These are phyloP conservation scores for Trichomonascaceae sp. DNA, from an alignment of 1,139 yeast species.

Conservation along the genomic window DNA sequence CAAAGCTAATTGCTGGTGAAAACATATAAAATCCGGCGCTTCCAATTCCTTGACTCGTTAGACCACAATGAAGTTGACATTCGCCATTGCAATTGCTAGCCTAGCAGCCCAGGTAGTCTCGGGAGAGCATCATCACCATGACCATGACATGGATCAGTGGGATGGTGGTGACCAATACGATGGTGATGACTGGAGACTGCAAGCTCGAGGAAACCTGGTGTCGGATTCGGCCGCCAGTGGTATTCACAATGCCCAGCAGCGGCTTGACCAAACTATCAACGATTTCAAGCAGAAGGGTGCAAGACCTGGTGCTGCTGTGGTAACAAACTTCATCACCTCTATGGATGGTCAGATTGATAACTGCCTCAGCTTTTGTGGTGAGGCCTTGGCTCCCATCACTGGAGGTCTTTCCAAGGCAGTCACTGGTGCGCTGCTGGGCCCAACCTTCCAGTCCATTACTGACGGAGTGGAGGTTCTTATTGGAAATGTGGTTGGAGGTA, in stretches of 20 bases:
- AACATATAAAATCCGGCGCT: too few relatives aligned
- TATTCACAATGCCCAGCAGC: conserved; percentile 12
- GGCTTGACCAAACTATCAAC: conserved; percentile 15
- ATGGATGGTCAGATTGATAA: conserved; percentile 23
- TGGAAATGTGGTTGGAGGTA: conserved; percentile 18
- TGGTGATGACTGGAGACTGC: conserved; percentile 1
- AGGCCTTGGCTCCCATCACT: conserved; percentile 14
- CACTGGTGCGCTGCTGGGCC: conserved; percentile 17
- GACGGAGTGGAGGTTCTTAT: conserved; percentile 23
- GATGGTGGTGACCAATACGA: background rate
- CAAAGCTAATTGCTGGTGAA: too few relatives aligned
- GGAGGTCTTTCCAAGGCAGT: conserved; percentile 16
- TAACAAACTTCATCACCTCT: conserved; percentile 18
- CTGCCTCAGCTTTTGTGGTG: conserved; percentile 13
- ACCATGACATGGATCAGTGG: background rate
- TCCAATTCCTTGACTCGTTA: too few relatives aligned
- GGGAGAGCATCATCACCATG: background rate
- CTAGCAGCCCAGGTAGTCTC: too few relatives aligned
- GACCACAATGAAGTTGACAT: too few relatives aligned
- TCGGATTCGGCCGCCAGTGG: conserved; percentile 7
- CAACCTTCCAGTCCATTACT: conserved; percentile 23
- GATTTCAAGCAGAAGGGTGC: conserved; percentile 11
- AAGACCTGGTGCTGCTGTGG: conserved; percentile 15
- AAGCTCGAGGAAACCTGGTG: background rate
- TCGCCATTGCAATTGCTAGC: too few relatives aligned